A percentile compares a stretch with the other conserved stretches of the same genome.
Conservation (phyloP, 495 filamentous ascomycete species). For the Pyrenula aspistea region DNA sequence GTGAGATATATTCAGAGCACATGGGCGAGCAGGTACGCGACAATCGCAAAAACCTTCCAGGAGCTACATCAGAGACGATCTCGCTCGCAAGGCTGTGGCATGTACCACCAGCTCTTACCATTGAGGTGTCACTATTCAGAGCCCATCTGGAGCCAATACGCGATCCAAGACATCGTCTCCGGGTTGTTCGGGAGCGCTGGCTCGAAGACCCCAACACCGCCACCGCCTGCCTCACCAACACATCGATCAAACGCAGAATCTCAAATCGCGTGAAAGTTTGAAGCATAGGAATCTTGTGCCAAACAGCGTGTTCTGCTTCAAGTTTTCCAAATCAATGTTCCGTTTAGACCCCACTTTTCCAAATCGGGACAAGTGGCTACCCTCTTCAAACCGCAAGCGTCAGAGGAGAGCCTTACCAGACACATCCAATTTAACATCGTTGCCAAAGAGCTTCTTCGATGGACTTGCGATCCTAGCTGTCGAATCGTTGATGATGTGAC, state of each 20-base stretch:
- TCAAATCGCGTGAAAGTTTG: too few relatives aligned
- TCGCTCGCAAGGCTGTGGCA: too few relatives aligned
- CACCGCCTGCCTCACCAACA: neutral
- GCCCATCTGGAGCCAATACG: too few relatives aligned
- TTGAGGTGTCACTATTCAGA: too few relatives aligned
- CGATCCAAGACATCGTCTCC: too few relatives aligned
- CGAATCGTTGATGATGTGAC: neutral
- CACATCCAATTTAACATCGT: neutral
- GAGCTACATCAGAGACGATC: too few relatives aligned
- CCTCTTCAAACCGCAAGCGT: neutral
- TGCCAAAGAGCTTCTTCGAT: neutral
- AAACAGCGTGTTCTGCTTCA: neutral
- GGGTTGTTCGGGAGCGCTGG: too few relatives aligned
- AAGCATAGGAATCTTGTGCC: neutral
- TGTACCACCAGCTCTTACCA: too few relatives aligned
- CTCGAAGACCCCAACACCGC: neutral
- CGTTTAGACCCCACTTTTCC: neutral
- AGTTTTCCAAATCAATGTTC: neutral
- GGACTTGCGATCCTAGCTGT: too few relatives aligned
- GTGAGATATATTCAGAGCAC: too few relatives aligned
- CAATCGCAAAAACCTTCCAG: too few relatives aligned
- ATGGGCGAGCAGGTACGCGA: too few relatives aligned
- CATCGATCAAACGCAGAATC: neutral
- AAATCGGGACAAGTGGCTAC: neutral
- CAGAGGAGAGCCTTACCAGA: neutral